Conservation (phyloP, 352 stramenopile species). For the Pythium dissotocum region DNA sequence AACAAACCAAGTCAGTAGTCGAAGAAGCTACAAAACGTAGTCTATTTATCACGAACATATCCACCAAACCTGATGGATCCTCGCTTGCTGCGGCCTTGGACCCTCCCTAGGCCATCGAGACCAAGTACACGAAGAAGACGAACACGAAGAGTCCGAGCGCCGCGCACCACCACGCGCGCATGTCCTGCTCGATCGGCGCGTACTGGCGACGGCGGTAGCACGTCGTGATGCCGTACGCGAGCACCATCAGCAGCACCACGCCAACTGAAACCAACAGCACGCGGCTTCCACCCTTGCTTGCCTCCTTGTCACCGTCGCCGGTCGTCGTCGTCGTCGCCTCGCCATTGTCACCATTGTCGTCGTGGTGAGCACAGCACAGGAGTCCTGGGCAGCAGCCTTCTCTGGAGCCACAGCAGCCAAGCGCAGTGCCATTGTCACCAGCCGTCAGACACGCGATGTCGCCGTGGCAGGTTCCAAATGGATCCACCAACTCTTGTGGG, state of each 20-base stretch:
- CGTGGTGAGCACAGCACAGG: slow-evolving; percentile 33
- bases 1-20: too few species aligned
- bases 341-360: slow-evolving; percentile 24
- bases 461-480: slow-evolving; percentile 20
- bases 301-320: slow-evolving; percentile 15
- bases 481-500: slow-evolving; percentile 2
- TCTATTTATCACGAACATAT: not conserved
- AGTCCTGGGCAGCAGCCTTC: slow-evolving; percentile 36
- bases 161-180: slow-evolving; percentile 64
- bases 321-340: slow-evolving; percentile 25
- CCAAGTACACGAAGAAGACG: slow-evolving; percentile 72
- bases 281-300: slow-evolving; percentile 27
- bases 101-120: slow-evolving; percentile 43
- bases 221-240: slow-evolving; percentile 48
- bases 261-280: slow-evolving; percentile 43
- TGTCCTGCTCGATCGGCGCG: slow-evolving; percentile 53
- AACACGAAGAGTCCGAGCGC: slow-evolving; percentile 57
- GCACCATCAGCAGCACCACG: slow-evolving; percentile 37
- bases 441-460: slow-evolving; percentile 13
- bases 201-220: slow-evolving; percentile 75
- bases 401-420: slow-evolving; percentile 33
- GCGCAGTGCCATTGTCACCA: slow-evolving; percentile 12
- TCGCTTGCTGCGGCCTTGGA: not conserved
- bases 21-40: not conserved
- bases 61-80: not conserved